These are phyloP conservation scores for Bacidia gigantensis DNA, from an alignment of 495 filamentous ascomycete species.

Conservation along the genomic window DNA sequence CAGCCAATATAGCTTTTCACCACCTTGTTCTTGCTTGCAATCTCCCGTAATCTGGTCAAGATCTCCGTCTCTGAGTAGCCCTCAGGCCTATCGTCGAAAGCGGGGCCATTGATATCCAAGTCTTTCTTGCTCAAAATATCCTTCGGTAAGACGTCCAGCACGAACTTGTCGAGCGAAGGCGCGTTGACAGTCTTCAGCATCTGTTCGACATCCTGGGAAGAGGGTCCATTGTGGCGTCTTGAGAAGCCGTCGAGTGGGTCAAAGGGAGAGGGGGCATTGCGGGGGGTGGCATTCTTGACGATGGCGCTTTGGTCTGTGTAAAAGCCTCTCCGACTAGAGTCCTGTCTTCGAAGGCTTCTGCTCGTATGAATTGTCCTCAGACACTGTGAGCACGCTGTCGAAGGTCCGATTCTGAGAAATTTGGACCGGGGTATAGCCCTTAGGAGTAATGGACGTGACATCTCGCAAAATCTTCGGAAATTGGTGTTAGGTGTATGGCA, in stretches of 20 bases:
- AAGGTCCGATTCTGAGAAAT: background rate
- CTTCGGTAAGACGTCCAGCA: constrained; percentile 69
- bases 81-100: constrained; percentile 31
- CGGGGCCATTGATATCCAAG: constrained; percentile 33
- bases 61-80: constrained; percentile 56
- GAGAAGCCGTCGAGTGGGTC: constrained; percentile 55
- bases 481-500: no score
- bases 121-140: constrained; percentile 65
- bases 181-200: constrained; percentile 80
- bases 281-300: background rate
- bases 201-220: constrained; percentile 48
- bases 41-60: constrained; percentile 45
- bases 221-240: constrained; percentile 88
- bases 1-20: constrained; percentile 63
- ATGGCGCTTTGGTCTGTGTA: background rate
- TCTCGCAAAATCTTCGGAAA: no score
- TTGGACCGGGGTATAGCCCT: background rate
- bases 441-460: background rate
- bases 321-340: background rate
- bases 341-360: background rate
- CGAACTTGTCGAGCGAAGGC: constrained; percentile 68
- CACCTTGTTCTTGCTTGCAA: constrained; percentile 50
- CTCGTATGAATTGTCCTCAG: background rate
- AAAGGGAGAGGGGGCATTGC: constrained; percentile 5
- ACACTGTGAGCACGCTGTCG: background rate